Base-by-base conservation (phyloP, 2,329 filamentous ascomycete genomes). In the Eutypa lata region DNA sequence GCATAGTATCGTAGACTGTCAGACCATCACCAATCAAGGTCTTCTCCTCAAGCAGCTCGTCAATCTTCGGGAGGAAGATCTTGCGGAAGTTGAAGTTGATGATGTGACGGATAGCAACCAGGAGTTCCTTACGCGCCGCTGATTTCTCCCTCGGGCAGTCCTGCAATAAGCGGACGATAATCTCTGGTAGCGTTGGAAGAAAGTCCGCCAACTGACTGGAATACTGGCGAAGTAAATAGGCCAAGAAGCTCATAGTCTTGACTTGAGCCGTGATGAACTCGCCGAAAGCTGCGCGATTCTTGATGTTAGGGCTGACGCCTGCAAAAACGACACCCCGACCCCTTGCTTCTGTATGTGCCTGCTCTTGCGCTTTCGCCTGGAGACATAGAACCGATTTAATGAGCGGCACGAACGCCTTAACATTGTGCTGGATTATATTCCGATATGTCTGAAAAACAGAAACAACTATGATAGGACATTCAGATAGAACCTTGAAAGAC, bases 81-180 rank as follows among this genome's bases (percentile, higher is more conserved):
- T 91, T 93, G 52, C 94, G 81, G 63, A 97, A 97, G 67, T 97
- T 97, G 74, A 97, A 97, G 73, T 97, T 99, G 71, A 99, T 97
- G 62, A 99, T 97, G 67, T 99, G 95, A 21, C 95, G 84, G 53
- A 99, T 97, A 0, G 94, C 95, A 49, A 99, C 94, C 43, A 99
- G 76, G 19, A 99, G 78, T 71, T 99, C 94, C 69, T 99, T 99
- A 18, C 95, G 83, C 1, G 93, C 90, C 2, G 89, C 88, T 0
- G 93, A 97, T 67, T 96, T 96, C 72, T 97, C 94, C 48, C 93
- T 81, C 0, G 94, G 94, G 54, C 94, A 97, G 66, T 99, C 94
- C 65, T 96, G 90, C 45, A 99, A 77, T 45, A 99, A 75, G 6
- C 94, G 84, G 7, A 99, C 90, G 3, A 97, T 90, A 37, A 97